These are phyloP conservation scores for Diaporthe amygdali DNA, from an alignment of 2,329 filamentous ascomycete species.

Conservation along the genomic window DNA sequence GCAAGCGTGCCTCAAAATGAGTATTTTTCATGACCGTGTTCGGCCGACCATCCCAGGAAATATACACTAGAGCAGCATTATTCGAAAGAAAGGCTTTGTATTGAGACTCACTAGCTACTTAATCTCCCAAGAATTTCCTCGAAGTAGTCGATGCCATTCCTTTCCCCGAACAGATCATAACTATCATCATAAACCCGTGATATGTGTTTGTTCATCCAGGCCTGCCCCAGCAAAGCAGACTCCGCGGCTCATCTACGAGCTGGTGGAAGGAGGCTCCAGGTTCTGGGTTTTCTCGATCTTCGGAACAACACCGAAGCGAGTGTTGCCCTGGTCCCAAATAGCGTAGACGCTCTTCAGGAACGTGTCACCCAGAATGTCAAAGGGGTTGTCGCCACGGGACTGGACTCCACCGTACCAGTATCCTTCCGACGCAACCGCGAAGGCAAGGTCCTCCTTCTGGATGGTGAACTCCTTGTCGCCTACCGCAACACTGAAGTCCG, in stretches of 20 bases:
- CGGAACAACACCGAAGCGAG: conserved; percentile 64
- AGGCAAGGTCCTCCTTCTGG: conserved; percentile 48
- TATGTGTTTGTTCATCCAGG: too few species aligned
- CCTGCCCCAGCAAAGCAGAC: neutral
- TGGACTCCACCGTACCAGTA: conserved; percentile 71
- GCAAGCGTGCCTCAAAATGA: too few species aligned
- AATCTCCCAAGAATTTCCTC: neutral
- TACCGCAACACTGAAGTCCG: conserved; percentile 66
- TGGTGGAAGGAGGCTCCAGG: conserved; percentile 30
- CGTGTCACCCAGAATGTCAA: conserved; percentile 69
- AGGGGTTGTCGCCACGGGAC: conserved; percentile 60
- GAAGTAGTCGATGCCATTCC: neutral
- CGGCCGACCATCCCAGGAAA: neutral
- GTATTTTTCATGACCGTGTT: neutral
- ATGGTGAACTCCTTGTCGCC: conserved; percentile 65
- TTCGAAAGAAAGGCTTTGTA: neutral
- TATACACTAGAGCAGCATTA: too few species aligned
- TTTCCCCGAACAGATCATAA: neutral
- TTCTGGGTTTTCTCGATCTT: conserved; percentile 48
- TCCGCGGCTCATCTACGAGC: neutral
- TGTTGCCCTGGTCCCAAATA: conserved; percentile 68
- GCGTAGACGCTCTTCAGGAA: conserved; percentile 71
- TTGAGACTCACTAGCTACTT: conserved; percentile 7
- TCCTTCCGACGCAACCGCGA: conserved; percentile 44
- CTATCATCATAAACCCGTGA: neutral